A percentile compares a stretch with the other conserved stretches of the same genome.
Conservation (phyloP, 2,329 filamentous ascomycete genomes). For the Monosporascus sp. region DNA sequence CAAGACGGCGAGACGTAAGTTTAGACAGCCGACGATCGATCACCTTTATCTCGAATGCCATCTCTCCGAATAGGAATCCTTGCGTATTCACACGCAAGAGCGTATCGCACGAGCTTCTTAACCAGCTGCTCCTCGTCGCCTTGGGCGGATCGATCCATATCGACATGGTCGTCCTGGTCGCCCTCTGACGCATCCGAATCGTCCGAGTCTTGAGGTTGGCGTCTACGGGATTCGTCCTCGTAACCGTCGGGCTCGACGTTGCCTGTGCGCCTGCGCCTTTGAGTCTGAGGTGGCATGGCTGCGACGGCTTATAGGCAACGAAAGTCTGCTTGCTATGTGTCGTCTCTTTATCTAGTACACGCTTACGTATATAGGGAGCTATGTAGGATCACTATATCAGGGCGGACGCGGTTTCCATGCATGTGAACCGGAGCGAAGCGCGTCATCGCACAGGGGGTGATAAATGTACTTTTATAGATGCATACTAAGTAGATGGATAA, state of each 20-base stretch:
- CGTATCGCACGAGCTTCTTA: slow-evolving; percentile 65
- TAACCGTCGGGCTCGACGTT: slow-evolving; percentile 35
- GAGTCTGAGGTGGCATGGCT: slow-evolving; percentile 23
- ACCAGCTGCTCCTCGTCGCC: slow-evolving; percentile 45
- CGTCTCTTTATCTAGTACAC: neutral
- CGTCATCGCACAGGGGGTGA: neutral
- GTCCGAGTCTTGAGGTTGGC: slow-evolving; percentile 21
- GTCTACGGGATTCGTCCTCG: slow-evolving; percentile 22
- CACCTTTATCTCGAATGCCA: slow-evolving; percentile 60
- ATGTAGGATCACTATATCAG: neutral
- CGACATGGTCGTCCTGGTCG: slow-evolving; percentile 18
- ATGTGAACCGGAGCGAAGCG: neutral
- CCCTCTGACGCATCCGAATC: slow-evolving; percentile 29
- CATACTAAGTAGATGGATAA: no score
- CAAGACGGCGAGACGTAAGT: neutral
- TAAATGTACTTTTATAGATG: neutral
- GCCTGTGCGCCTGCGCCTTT: slow-evolving; percentile 25
- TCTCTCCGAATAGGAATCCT: slow-evolving; percentile 55
- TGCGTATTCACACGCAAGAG: slow-evolving; percentile 60
- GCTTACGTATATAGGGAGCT: neutral
- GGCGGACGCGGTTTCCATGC: neutral
- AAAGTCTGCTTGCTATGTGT: no score
- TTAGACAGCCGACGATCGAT: neutral
- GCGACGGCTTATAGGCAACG: neutral
- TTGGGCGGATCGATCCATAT: slow-evolving; percentile 12